Evolutionary conservation across 2,329 filamentous ascomycete species (phyloP), one percentile per base, ranked within the genome.

Genomic region (Scedosporium apiospermum): DNA sequence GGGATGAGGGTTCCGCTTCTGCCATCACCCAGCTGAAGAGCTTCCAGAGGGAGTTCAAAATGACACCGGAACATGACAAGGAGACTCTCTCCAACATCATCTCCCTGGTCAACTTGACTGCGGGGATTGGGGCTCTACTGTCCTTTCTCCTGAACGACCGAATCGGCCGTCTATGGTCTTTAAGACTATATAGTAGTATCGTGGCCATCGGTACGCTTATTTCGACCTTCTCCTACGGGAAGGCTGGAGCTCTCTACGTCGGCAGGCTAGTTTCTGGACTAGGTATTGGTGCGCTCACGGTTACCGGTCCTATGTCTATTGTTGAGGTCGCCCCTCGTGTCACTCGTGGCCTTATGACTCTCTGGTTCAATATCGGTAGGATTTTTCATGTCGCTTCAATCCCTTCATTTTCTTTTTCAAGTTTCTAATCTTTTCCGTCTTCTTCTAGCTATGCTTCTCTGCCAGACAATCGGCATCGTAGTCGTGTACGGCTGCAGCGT

Each of bases 141-240:
- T 73, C 73, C 4, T 77, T 74, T 67, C 74, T 76, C 65, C 63
- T 76, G 65, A 76, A 76, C 66, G 68, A 78, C 63, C 68, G 70
- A 5, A 69, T 77, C 23, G 76, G 76, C 1, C 71, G 76, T 1
- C 66, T 73, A 23, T 77, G 75, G 75, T 74, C 75, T 1, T 69
- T 69, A 6, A 71, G 76, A 0, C 65, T 77, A 1, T 78, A 78
- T 66, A 69, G 69, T 38, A 12, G 63, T 34, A 66, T 75, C 58
- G 75, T 69, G 67, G 69, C 72, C 60, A 65, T 72, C 51, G 73
- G 73, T 21, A 70, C 75, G 42, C 65, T 75, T 34, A 70, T 75
- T 21, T 69, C 72, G 2, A 72, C 68, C 6, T 69, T 70, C 55
- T 65, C 68, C 0, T 60, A 66, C 6, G 27, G 27, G 27, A 66